Evolutionary conservation across 805 yeast species (phyloP), one percentile per base, ranked within the genome.

Genomic region (Lipomyces yamanashiensis): DNA sequence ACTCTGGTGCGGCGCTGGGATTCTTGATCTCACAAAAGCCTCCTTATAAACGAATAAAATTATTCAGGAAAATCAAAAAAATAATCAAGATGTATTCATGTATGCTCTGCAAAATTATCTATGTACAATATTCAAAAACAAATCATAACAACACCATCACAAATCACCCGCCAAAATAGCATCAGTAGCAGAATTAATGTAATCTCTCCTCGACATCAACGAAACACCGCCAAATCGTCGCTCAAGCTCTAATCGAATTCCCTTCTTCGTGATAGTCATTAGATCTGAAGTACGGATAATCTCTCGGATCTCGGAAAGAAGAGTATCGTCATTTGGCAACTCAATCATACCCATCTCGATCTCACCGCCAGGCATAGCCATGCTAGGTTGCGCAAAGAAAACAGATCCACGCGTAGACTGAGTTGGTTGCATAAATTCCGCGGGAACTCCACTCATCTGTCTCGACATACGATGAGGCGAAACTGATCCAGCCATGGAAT

Each of bases 91-190:
- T 44, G 3, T 13, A 44, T 15, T 12, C 41, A 39, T 12, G 7
- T 39, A 12, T 39, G n/a, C 21, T 44, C 48, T 15, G 10, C 48
- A 5, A 5, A 13, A 3, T 44, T 17, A 44, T 44, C 2, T 44
- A n/a, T 44, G 21, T 44, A 44, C 28, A 44, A 19, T n/a, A 4
- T 44, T 44, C n/a, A 21, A 39, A 8, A 54, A 33, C 43, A 43
- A 8, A 28, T 1, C 17, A 13, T 13, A 53, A 7, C 17, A 12
- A 54, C 7, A 2, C 7, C 17, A 12, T 37, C 67, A 78, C 21
- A 78, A 60, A 47, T 78, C 80, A 1, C 79, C 79, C n/a, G 76
- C 70, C 39, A 78, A 64, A 34, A 78, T 67, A 1, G 80, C 79
- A 65, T 78, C 80, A 2, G 73, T 73, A 10, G 76, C 77, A 63